Percentiles rank a stretch among this genome's conserved stretches.
Evolutionary conservation across 371 early-diverging fungal species (phyloP).

Genomic region (Mucor ambiguus): DNA sequence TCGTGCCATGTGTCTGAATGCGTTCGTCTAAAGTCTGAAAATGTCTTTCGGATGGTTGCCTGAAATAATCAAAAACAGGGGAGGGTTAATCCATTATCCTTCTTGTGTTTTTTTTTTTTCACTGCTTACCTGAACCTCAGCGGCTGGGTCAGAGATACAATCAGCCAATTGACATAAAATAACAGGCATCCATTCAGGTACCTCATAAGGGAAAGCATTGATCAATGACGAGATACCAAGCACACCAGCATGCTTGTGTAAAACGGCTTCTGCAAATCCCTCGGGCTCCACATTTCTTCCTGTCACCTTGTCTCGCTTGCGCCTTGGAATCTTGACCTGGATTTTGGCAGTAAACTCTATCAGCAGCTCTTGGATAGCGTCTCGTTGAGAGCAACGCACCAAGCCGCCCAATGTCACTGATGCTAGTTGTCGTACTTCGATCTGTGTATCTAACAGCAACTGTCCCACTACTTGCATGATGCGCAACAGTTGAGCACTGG

Average conservation of each 20-base stretch:
- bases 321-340: constrained; percentile 46
- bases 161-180: constrained; percentile 73
- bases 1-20: constrained; percentile 96
- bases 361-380: constrained; percentile 64
- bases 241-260: constrained; percentile 85
- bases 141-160: constrained; percentile 84
- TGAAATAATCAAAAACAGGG: constrained; percentile 20
- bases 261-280: constrained; percentile 61
- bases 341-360: constrained; percentile 38
- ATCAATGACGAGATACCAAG: constrained; percentile 86
- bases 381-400: constrained; percentile 83
- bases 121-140: constrained; percentile 72
- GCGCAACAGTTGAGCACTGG: constrained; percentile 45
- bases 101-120: not conserved
- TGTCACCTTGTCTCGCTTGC: constrained; percentile 41
- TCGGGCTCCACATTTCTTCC: constrained; percentile 52
- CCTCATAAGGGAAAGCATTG: constrained; percentile 89
- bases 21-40: constrained; percentile 90
- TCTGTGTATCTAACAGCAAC: constrained; percentile 73
- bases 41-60: constrained; percentile 83
- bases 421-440: constrained; percentile 86
- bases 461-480: constrained; percentile 67
- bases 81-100: not conserved
- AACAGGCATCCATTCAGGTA: constrained; percentile 90
- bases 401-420: constrained; percentile 82